Evolutionary conservation across 352 stramenopile species (phyloP).

Genomic region (Phytophthora palmivora): DNA sequence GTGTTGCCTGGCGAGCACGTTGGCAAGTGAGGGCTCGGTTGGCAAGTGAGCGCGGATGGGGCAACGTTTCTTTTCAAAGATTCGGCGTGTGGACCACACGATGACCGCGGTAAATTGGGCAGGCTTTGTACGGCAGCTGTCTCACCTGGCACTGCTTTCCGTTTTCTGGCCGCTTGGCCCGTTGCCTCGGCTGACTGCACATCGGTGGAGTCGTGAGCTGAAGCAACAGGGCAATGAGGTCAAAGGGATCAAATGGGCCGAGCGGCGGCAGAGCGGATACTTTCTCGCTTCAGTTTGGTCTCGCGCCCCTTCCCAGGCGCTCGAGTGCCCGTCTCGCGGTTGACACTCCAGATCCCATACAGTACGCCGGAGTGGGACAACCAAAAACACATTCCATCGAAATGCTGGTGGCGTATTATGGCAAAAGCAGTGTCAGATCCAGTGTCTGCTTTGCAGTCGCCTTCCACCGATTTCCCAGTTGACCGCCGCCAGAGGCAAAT

Average conservation of each 20-base stretch:
- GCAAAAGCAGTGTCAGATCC: background rate
- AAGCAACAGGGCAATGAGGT: too few relatives aligned
- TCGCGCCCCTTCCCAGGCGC: slow-evolving; percentile 16
- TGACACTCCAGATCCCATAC: slow-evolving; percentile 20
- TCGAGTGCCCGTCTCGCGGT: slow-evolving; percentile 1
- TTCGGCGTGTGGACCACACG: slow-evolving; percentile 26
- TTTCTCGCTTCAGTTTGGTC: slow-evolving; percentile 20
- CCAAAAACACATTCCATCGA: slow-evolving; percentile 11
- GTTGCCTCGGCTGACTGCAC: too few relatives aligned
- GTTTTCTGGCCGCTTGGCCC: slow-evolving; percentile 18
- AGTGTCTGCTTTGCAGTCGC: background rate
- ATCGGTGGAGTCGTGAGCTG: too few relatives aligned
- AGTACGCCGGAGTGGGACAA: slow-evolving; percentile 15
- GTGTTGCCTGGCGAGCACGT: slow-evolving; percentile 8
- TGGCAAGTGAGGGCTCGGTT: slow-evolving; percentile 26
- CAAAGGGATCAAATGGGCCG: too few relatives aligned
- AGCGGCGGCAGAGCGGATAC: background rate
- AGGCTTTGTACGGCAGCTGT: slow-evolving; percentile 19
- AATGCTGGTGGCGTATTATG: background rate
- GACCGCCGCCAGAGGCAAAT: too few relatives aligned
- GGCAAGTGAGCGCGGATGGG: slow-evolving; percentile 2
- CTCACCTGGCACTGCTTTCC: slow-evolving; percentile 11
- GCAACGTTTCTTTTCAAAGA: slow-evolving; percentile 31
- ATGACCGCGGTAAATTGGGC: slow-evolving; percentile 5
- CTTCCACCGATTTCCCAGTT: slow-evolving; percentile 2